A percentile compares a stretch with the other conserved stretches of the same genome.
These are phyloP conservation scores for Malus domestica DNA, from an alignment of 306 rosid genomes.

Conservation along the genomic window DNA sequence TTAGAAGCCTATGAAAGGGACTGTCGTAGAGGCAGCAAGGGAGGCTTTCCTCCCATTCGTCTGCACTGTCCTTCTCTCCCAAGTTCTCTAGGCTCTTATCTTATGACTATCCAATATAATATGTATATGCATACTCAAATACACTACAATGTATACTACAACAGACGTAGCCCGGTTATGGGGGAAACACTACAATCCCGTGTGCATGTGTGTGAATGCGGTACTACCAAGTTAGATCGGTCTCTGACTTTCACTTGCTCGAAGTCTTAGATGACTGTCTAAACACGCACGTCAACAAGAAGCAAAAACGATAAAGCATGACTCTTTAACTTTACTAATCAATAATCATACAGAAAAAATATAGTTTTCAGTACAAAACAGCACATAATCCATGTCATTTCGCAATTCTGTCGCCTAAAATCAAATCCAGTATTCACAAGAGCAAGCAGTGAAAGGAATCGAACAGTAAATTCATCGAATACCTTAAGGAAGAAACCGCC, in stretches of 20 bases:
- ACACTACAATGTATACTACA: too few species aligned
- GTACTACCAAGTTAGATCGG: too few species aligned
- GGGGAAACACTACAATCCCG: too few species aligned
- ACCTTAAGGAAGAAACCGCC: conserved; percentile 99
- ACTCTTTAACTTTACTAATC: neutral
- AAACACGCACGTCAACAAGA: neutral
- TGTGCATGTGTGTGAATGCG: too few species aligned
- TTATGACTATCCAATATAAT: neutral
- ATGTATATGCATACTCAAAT: too few species aligned
- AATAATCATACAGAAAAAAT: neutral
- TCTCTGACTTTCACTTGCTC: too few species aligned
- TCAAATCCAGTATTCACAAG: conserved; percentile 1
- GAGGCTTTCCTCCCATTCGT: too few species aligned
- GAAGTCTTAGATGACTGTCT: neutral
- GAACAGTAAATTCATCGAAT: neutral
- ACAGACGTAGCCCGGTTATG: too few species aligned
- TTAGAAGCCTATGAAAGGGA: neutral
- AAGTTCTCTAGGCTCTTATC: neutral
- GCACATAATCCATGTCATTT: neutral
- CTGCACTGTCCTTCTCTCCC: neutral
- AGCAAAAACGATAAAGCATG: neutral
- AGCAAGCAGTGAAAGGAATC: neutral
- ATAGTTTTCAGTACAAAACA: neutral
- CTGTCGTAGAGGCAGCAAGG: too few species aligned
- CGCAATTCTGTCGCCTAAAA: neutral